Evolutionary conservation across 163 green algal genomes (phyloP).

Genomic region (Scenedesmus sp.): DNA sequence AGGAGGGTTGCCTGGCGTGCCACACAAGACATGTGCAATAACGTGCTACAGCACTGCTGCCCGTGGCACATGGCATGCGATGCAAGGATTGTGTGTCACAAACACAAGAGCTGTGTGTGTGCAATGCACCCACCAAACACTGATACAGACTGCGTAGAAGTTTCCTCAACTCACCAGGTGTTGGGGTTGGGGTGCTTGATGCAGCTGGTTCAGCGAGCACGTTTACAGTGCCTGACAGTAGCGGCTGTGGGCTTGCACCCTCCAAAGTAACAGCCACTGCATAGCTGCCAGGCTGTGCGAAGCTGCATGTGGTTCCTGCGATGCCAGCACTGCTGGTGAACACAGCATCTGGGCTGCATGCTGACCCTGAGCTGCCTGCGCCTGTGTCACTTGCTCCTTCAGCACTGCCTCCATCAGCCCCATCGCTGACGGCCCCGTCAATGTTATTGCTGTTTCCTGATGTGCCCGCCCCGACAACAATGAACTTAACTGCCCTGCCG

Average conservation of each 20-base stretch:
- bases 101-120: too few relatives aligned
- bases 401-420: not conserved
- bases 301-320: not conserved
- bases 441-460: not conserved
- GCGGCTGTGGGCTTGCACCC: not conserved
- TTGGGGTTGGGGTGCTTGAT: not conserved
- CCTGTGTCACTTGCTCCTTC: not conserved
- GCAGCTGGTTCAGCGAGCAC: not conserved
- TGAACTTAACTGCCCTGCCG: not conserved
- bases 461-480: not conserved
- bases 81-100: too few relatives aligned
- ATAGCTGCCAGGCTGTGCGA: not conserved
- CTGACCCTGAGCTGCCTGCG: not conserved
- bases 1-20: not conserved
- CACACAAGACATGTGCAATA: not conserved
- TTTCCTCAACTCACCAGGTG: not conserved
- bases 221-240: not conserved
- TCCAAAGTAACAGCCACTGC: not conserved
- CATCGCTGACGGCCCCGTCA: not conserved
- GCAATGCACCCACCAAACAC: too few relatives aligned
- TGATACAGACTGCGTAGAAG: too few relatives aligned
- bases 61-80: too few relatives aligned
- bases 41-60: too few relatives aligned
- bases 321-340: not conserved
- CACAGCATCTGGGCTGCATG: not conserved